A percentile compares a stretch with the other conserved stretches of the same genome.
These are phyloP conservation scores for Amanita jacksonii DNA, from an alignment of 768 basidiomycete genomes.

Conservation along the genomic window DNA sequence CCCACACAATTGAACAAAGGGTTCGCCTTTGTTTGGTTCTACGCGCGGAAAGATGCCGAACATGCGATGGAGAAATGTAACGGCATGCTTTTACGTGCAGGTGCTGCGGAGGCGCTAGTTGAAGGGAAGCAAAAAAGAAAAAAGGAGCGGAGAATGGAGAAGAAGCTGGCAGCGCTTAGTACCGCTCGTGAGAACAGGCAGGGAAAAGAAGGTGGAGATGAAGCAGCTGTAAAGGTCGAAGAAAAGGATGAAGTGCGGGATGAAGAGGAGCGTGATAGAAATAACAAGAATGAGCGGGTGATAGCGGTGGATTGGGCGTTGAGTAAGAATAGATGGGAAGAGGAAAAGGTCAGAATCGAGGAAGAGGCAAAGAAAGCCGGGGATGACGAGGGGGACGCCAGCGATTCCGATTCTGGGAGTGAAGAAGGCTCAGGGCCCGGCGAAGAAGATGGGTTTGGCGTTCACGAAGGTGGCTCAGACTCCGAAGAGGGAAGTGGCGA, in stretches of 20 bases:
- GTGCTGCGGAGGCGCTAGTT: conserved; percentile 45
- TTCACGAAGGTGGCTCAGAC: conserved; percentile 30
- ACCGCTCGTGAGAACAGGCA: conserved; percentile 29
- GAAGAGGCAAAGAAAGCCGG: conserved; percentile 16
- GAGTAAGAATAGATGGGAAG: conserved; percentile 88
- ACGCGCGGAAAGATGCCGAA: conserved; percentile 79
- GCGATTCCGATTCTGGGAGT: conserved; percentile 13
- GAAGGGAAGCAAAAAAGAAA: conserved; percentile 61
- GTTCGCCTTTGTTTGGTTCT: conserved; percentile 94
- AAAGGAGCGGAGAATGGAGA: conserved; percentile 48
- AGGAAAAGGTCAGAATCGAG: conserved; percentile 54
- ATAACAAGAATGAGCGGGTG: conserved; percentile 39
- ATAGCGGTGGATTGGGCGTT: conserved; percentile 97
- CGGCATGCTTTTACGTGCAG: conserved; percentile 58
- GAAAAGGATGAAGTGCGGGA: too few relatives aligned
- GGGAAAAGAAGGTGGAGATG: conserved; percentile 23
- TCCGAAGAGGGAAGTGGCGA: conserved; percentile 25
- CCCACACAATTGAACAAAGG: conserved; percentile 39
- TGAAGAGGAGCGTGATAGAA: conserved; percentile 26
- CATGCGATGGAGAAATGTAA: conserved; percentile 73
- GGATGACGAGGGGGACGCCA: conserved; percentile 17
- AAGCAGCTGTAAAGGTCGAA: neutral
- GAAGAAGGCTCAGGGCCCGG: too few relatives aligned
- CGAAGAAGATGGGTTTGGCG: conserved; percentile 33
- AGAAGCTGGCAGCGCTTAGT: conserved; percentile 31